Percentiles rank a stretch among this genome's conserved stretches.
phyloP scores from a whole-genome alignment of 257 asterid genomes.

The Asclepias syriaca region DNA sequence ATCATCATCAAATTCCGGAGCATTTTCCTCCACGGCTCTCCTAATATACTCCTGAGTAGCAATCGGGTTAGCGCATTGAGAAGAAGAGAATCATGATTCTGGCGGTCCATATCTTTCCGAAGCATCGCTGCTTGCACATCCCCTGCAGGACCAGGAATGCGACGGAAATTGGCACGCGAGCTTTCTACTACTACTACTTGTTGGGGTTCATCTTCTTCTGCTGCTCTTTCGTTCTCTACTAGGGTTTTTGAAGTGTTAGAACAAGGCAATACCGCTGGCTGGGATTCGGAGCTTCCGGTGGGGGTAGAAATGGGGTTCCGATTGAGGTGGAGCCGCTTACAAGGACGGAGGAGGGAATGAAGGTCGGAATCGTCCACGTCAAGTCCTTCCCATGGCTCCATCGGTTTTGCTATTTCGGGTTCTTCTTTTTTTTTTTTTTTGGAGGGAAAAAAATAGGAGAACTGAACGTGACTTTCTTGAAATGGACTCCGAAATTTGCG shows the following conservation, averaged over 20 bases:
- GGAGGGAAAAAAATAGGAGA: constrained; percentile 32
- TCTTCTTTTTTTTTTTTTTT: too few relatives aligned
- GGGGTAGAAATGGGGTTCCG: constrained; percentile 18
- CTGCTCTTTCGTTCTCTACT: constrained; percentile 1
- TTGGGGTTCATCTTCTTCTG: neutral
- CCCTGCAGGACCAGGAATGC: constrained; percentile 87
- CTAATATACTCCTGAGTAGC: constrained; percentile 72
- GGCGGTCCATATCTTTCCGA: constrained; percentile 41
- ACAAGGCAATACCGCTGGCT: constrained; percentile 21
- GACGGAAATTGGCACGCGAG: constrained; percentile 7
- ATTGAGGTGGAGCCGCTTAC: constrained; percentile 42
- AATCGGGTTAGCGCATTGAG: constrained; percentile 18
- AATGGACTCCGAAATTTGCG: neutral
- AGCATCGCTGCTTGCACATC: constrained; percentile 68
- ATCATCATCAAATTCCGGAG: constrained; percentile 67
- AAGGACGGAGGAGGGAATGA: constrained; percentile 85
- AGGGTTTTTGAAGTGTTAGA: constrained; percentile 20
- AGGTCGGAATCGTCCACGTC: constrained; percentile 92
- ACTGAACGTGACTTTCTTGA: neutral
- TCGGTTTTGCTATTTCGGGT: constrained; percentile 1
- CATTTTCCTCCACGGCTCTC: constrained; percentile 57
- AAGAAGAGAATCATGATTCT: constrained; percentile 15
- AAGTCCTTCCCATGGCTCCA: constrained; percentile 75
- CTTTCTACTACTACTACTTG: constrained; percentile 7
- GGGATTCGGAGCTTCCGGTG: constrained; percentile 16